Base-by-base conservation (phyloP, 1,139 yeast genomes). In the Lodderomyces metapsilosis region DNA sequence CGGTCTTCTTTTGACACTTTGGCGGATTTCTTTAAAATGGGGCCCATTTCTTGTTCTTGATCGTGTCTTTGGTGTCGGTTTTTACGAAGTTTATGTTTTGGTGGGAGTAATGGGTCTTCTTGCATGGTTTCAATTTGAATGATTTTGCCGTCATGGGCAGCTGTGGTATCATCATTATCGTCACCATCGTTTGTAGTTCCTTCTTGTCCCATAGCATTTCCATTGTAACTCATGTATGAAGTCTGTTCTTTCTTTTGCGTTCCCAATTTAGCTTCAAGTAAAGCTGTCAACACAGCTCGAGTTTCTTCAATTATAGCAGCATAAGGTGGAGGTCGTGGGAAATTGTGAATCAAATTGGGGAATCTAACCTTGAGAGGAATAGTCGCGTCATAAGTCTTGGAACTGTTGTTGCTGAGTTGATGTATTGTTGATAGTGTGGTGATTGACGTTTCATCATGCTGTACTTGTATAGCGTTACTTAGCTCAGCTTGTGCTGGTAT, bases 51-150 rank as follows among this genome's bases (percentile, higher is more conserved):
- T 5, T 23, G 35, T 0, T 89, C 88, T 0, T 89, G 80, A 0
- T 85, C 78, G 0, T 88, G 83, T 8, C 62, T 60, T 25, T 79
- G 74, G 32, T 74, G 81, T 18, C 95, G 82, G 34, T 83, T 82
- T 52, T 89, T 89, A 25, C 85, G 76, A 35, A 84, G 78, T 56
- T 84, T 84, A 64, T 84, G 84, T 48, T 80, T 80, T 0, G 92
- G 82, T 0, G 97, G 97, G 25, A 88, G 80, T 75, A 91, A 75
- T 0, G 98, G 98, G 64, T 92, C 98, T 40, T 78, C 76, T 43
- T 80, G 77, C 41, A 60, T 61, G 22, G 58, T 57, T 39, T 61
- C 52, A 22, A 71, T 59, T 42, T 67, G 66, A 4, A 71, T 54
- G 0, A 54, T 48, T 36, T 63, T 28, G 17, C 18, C 32, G n/a